Base-by-base conservation (phyloP, 768 basidiomycete genomes). In the Russula olivacea region DNA sequence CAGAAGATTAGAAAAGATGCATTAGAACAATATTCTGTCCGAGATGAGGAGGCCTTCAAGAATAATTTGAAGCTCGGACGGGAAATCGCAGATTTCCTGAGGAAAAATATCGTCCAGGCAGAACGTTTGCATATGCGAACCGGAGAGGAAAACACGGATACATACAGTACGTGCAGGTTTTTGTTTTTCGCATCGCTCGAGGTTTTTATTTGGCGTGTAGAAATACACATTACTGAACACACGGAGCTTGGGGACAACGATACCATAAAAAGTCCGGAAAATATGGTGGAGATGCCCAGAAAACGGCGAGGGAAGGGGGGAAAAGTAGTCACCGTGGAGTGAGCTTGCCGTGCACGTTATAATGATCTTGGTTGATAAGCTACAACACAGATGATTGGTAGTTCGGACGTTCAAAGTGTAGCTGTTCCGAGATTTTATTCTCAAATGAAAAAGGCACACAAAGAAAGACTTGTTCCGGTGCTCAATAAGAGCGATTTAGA, bases 181-280 rank as follows among this genome's bases (percentile, higher is more conserved):
- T 48, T 36, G 28, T n/a, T 48, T 41, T 49, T 54, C 15, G 2
- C 2, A 10, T 25, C 17, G 10, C 58, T 36, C 45, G 30, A 30
- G 47, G 17, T 6, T 55, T 15, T 23, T 48, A 34, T 56, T 55
- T 48, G 1, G 19, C 41, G 48, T n/a, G 5, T 68, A 93, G 92
- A 80, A 61, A 72, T 97, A 34, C 81, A 82, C 45, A 78, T 96
- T 50, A 93, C 87, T 3, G 75, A 84, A 48, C 80, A 94, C 58
- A 95, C 92, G 0, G 95, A 97, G 69, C 77, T 96, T 9, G 95
- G 93, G 6, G 84, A 87, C 59, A 97, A 98, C 69, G 83, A 87
- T 1, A 79, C 85, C 2, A 83, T 96, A 68, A 93, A 88, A 74
- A 79, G 74, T 52, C 82, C 86, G 11, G 74, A 73, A n/a, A 76